Evolutionary conservation across 2,329 filamentous ascomycete genomes (phyloP).

Genomic region (Cercospora sojina): DNA sequence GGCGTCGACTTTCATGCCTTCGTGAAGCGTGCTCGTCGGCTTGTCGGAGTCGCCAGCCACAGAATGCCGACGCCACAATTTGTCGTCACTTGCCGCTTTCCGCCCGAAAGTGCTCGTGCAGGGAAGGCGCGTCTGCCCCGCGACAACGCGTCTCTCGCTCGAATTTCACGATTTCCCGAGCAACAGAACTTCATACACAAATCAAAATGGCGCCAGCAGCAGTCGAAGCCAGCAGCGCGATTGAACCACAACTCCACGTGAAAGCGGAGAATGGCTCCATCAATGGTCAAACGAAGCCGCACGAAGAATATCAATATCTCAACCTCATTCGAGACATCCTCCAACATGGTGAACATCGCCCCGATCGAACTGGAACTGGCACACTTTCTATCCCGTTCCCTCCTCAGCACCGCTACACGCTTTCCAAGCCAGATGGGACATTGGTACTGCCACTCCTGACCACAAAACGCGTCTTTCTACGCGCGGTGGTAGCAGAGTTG

Average conservation of each 20-base stretch:
- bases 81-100: background rate
- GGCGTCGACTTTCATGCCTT: slow-evolving; percentile 8
- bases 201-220: slow-evolving; percentile 35
- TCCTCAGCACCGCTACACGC: slow-evolving; percentile 78
- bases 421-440: slow-evolving; percentile 59
- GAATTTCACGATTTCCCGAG: background rate
- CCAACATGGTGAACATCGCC: slow-evolving; percentile 77
- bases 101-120: background rate
- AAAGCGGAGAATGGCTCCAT: slow-evolving; percentile 21
- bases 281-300: slow-evolving; percentile 41
- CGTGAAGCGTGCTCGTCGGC: background rate
- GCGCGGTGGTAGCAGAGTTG: slow-evolving; percentile 85
- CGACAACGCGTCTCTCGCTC: slow-evolving; percentile 3
- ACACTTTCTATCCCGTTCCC: slow-evolving; percentile 89
- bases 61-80: background rate
- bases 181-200: slow-evolving; percentile 10
- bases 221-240: slow-evolving; percentile 25
- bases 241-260: slow-evolving; percentile 19
- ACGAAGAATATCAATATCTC: slow-evolving; percentile 94
- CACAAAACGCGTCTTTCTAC: slow-evolving; percentile 92
- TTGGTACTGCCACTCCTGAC: slow-evolving; percentile 88
- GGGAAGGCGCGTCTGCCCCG: slow-evolving; percentile 18
- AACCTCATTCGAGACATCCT: slow-evolving; percentile 85
- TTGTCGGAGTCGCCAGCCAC: background rate
- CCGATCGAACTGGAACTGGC: slow-evolving; percentile 92